These are phyloP conservation scores for Metschnikowia picachoensis DNA, from an alignment of 805 yeast genomes.

Conservation along the genomic window DNA sequence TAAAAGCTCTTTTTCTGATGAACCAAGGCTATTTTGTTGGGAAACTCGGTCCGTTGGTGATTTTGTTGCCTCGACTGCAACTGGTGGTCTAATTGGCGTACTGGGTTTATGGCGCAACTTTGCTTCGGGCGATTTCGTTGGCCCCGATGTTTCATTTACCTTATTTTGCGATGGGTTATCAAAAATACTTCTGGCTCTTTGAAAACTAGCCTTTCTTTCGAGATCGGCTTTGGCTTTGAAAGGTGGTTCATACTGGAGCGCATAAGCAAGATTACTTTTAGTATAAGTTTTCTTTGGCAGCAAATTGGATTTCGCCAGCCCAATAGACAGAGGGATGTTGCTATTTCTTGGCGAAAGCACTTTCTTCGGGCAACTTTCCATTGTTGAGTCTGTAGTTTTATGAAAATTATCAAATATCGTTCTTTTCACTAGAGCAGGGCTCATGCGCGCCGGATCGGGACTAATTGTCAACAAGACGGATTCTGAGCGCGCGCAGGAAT, in stretches of 20 bases:
- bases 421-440: background rate
- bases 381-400: background rate
- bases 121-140: background rate
- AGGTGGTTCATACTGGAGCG: constrained; percentile 2
- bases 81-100: constrained; percentile 2
- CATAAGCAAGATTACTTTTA: background rate
- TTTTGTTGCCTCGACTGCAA: constrained; percentile 5
- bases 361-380: background rate
- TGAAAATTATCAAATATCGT: background rate
- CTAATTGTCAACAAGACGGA: constrained; percentile 7
- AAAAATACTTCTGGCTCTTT: constrained; percentile 6
- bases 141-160: background rate
- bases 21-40: no score
- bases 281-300: constrained; percentile 5
- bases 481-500: no score
- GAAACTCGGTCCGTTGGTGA: background rate
- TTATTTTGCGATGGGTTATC: background rate
- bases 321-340: constrained; percentile 48
- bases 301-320: constrained; percentile 20
- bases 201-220: constrained; percentile 5
- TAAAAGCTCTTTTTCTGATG: constrained; percentile 13
- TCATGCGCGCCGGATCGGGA: constrained; percentile 10
- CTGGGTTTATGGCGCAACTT: background rate
- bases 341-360: constrained; percentile 20
- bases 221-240: background rate